Conservation (phyloP, 139 green algal genomes). For the Nannochloris sp. region DNA sequence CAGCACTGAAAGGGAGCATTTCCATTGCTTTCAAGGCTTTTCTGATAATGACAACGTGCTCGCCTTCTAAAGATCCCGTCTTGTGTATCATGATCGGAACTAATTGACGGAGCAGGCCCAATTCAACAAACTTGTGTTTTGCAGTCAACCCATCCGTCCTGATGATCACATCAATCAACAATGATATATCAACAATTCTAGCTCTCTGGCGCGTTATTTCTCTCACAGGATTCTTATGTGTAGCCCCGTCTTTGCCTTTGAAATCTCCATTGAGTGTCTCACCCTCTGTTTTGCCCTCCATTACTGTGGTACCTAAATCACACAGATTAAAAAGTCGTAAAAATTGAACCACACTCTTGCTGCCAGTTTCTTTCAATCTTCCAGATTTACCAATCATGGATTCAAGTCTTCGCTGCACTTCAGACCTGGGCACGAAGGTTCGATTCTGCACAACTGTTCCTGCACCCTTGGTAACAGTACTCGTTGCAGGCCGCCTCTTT, state of each 20-base stretch:
- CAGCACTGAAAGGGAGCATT: constrained; percentile 49
- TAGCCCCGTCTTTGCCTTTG: constrained; percentile 14
- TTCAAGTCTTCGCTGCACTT: constrained; percentile 75
- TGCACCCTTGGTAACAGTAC: no score
- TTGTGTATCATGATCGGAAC: constrained; percentile 34
- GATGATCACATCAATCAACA: constrained; percentile 78
- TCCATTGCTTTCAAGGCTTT: constrained; percentile 54
- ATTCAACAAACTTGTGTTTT: constrained; percentile 48
- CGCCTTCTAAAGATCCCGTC: constrained; percentile 29
- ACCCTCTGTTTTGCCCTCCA: background rate
- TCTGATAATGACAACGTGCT: constrained; percentile 53
- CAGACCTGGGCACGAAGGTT: constrained; percentile 31
- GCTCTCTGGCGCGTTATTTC: constrained; percentile 57
- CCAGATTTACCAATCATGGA: constrained; percentile 38
- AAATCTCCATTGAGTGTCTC: background rate
- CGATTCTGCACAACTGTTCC: background rate
- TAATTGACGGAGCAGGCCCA: constrained; percentile 73
- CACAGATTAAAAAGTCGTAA: constrained; percentile 89
- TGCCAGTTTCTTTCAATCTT: constrained; percentile 29
- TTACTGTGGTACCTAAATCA: constrained; percentile 51
- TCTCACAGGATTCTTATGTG: constrained; percentile 17
- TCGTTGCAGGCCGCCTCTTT: no score
- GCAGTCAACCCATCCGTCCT: constrained; percentile 41
- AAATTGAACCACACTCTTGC: constrained; percentile 13
- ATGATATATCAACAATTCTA: constrained; percentile 71